phyloP scores from a whole-genome alignment of 2,329 filamentous ascomycete genomes.

The Aspergillus pseudoviridinutans region DNA sequence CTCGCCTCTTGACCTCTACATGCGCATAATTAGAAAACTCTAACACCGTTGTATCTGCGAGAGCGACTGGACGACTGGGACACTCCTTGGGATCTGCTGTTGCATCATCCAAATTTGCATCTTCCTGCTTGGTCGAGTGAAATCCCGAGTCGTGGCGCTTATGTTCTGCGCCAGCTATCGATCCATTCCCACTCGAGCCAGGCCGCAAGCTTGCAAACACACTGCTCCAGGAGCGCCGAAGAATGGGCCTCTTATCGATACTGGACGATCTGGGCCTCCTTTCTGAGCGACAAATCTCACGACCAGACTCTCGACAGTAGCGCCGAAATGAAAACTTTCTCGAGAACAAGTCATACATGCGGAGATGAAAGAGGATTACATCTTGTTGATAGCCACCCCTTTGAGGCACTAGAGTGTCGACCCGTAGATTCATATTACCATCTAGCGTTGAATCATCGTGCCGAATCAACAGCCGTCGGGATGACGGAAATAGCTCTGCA shows the following conservation, averaged over 20 bases:
- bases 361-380: constrained; percentile 83
- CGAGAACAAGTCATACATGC: constrained; percentile 85
- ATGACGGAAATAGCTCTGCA: constrained; percentile 78
- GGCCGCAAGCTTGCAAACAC: constrained; percentile 54
- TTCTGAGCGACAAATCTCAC: constrained; percentile 88
- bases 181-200: constrained; percentile 50
- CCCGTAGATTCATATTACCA: constrained; percentile 92
- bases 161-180: constrained; percentile 38
- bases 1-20: constrained; percentile 71
- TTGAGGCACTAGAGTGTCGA: constrained; percentile 69
- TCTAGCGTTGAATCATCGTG: constrained; percentile 89
- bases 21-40: constrained; percentile 98
- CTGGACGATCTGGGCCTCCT: constrained; percentile 52
- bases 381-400: constrained; percentile 58
- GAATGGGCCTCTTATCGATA: constrained; percentile 47
- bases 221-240: constrained; percentile 59
- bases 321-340: constrained; percentile 86
- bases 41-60: constrained; percentile 77
- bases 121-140: constrained; percentile 43
- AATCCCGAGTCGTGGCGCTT: constrained; percentile 59
- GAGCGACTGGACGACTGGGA: constrained; percentile 31
- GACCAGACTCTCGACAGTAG: constrained; percentile 88
- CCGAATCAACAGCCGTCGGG: constrained; percentile 72
- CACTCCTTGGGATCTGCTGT: constrained; percentile 10
- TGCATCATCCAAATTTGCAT: constrained; percentile 27